These are phyloP conservation scores for Ustulina deusta DNA, from an alignment of 2,329 filamentous ascomycete genomes.

Conservation along the genomic window DNA sequence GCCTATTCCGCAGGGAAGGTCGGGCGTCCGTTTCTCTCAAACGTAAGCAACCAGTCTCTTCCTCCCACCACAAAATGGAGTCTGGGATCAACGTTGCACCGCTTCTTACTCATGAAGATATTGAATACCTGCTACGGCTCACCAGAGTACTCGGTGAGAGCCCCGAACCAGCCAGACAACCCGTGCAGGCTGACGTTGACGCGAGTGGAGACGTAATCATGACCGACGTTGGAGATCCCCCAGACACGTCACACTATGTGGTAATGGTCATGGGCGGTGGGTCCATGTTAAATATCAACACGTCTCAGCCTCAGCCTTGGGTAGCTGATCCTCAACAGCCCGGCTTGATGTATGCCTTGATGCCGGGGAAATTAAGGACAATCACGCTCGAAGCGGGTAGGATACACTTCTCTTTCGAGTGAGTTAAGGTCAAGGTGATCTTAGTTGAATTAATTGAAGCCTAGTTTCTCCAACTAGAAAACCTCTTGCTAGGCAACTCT, in stretches of 20 bases:
- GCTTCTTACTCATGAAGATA: not conserved
- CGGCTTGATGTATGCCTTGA: no score
- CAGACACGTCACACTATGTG: no score
- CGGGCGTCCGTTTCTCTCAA: not conserved
- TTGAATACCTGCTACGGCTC: not conserved
- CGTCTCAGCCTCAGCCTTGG: not conserved
- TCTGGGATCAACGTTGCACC: not conserved
- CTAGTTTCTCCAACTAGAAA: not conserved
- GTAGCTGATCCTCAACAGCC: no score
- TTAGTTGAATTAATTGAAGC: not conserved
- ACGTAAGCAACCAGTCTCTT: not conserved
- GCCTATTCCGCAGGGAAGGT: not conserved
- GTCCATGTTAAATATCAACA: no score
- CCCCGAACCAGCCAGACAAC: no score
- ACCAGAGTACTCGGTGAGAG: not conserved
- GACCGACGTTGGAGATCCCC: no score
- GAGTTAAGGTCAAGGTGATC: not conserved
- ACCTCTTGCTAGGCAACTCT: not conserved
- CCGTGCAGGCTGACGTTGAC: not conserved
- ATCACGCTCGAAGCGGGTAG: not conserved
- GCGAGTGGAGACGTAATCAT: not conserved
- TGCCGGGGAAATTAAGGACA: not conserved
- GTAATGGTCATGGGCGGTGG: no score
- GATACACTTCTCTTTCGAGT: not conserved
- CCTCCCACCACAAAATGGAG: no score